Base-by-base conservation (phyloP, 768 basidiomycete species). In the Daedalea quercina region DNA sequence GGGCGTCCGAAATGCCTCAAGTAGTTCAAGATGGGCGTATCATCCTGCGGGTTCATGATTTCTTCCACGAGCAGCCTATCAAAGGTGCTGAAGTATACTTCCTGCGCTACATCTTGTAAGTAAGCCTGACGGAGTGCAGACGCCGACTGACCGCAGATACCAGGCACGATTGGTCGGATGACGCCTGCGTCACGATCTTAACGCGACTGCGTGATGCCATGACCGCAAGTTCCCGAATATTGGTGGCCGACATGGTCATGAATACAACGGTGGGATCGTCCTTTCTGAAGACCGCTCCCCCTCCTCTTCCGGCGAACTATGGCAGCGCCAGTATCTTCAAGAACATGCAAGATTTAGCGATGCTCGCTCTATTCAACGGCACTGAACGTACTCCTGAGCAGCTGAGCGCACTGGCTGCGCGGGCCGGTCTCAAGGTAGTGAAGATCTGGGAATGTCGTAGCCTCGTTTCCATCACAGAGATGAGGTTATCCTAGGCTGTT, bases 101-200 rank as follows among this genome's bases (percentile, higher is more conserved):
- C n/a, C 41, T 52, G 11, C 51, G 51, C 25, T 23, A 43, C 25
- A 52, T 52, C 28, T 19, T 44, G 51, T 44, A 44, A 15, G 41
- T 41, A 15, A 17, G 19, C 40, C 3, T 6, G 3, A 15, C n/a
- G 8, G 24, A 15, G n/a, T 51, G 40, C 19, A n/a, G 8, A 2
- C 2, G 42, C 6, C 17, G n/a, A 31, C 33, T 26, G 2, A 41
- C 22, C 33, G 8, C 3, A 19, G 6, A 4, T 31, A 43, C 3
- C 26, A 57, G 56, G n/a, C 56, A 57, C 44, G 52, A 57, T 31
- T 57, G 56, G 56, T 44, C 52, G 3, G 56, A 57, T 42, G 56
- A 49, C 11, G 22, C 44, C 17, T 57, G 52, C 42, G 24, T 54
- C 44, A 17, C 23, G 3, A 57, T 57, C 47, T 52, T 57, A 12